Conservation (phyloP, 768 basidiomycete genomes). For the Lentinus tigrinus region DNA sequence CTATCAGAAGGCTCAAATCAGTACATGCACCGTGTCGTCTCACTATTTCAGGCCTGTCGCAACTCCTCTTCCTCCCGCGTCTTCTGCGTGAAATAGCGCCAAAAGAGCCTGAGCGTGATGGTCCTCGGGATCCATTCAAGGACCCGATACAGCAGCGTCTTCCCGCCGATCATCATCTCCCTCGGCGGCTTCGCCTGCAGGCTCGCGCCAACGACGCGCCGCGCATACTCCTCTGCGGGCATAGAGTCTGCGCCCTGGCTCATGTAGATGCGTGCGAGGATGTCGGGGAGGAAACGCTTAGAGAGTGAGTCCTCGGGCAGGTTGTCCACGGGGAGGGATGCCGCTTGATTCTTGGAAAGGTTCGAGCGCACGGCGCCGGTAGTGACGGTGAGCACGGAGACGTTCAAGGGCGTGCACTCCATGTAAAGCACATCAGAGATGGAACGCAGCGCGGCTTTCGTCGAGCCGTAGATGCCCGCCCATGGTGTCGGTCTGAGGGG, state of each 20-base stretch:
- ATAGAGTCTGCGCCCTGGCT: conserved; percentile 43
- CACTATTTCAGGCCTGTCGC: too few relatives aligned
- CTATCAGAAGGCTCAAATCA: too few relatives aligned
- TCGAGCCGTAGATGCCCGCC: conserved; percentile 58
- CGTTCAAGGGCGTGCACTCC: conserved; percentile 73
- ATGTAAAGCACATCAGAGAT: conserved; percentile 66
- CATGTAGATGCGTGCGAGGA: conserved; percentile 49
- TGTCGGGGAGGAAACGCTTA: conserved; percentile 46
- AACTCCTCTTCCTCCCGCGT: too few relatives aligned
- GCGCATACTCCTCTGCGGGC: conserved; percentile 21
- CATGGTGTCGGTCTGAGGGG: conserved; percentile 62
- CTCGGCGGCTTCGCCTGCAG: conserved; percentile 13
- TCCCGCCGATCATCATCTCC: conserved; percentile 14
- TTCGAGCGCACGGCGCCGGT: conserved; percentile 69
- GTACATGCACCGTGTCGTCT: too few relatives aligned
- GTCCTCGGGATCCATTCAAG: conserved; percentile 2
- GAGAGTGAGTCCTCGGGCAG: conserved; percentile 58
- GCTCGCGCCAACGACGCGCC: conserved; percentile 11
- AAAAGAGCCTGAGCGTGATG: neutral
- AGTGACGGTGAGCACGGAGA: conserved; percentile 67
- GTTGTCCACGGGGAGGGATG: conserved; percentile 29
- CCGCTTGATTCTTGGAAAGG: conserved; percentile 51
- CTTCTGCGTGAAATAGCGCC: neutral
- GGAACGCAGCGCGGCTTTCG: conserved; percentile 58
- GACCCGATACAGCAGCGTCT: neutral